phyloP scores from a whole-genome alignment of 2,329 filamentous ascomycete species.

The Hymenoscyphus scutula region DNA sequence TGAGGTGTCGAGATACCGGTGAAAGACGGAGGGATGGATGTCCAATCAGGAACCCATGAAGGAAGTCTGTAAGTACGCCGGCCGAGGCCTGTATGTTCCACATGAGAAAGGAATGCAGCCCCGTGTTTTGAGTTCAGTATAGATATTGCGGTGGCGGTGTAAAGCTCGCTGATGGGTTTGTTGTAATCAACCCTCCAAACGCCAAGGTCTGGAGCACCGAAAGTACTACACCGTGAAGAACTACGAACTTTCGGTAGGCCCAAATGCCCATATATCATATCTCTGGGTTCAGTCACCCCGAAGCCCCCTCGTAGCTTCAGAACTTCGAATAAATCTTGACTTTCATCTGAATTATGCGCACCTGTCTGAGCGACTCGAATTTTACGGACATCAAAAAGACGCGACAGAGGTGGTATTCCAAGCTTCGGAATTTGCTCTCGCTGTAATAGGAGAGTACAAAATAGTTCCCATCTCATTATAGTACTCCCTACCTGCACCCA shows the following conservation, averaged over 20 bases:
- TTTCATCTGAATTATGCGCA: not conserved
- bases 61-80: too few species aligned
- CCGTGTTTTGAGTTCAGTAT: not conserved
- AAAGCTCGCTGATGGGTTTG: not conserved
- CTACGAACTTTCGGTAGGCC: slow-evolving; percentile 13
- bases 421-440: too few species aligned
- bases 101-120: not conserved
- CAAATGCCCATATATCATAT: slow-evolving; percentile 44
- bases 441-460: not conserved
- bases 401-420: not conserved
- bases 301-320: not conserved
- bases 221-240: too few species aligned
- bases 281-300: not conserved
- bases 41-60: too few species aligned
- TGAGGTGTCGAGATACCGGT: too few species aligned
- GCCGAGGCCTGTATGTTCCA: too few species aligned
- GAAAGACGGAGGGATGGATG: too few species aligned
- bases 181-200: not conserved
- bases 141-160: not conserved
- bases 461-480: slow-evolving; percentile 42
- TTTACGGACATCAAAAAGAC: too few species aligned
- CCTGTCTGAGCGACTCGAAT: not conserved
- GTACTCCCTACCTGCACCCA: not conserved
- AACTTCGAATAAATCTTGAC: not conserved
- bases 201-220: not conserved